Conservation (phyloP, 352 stramenopile species). For the Phytophthora pini region DNA sequence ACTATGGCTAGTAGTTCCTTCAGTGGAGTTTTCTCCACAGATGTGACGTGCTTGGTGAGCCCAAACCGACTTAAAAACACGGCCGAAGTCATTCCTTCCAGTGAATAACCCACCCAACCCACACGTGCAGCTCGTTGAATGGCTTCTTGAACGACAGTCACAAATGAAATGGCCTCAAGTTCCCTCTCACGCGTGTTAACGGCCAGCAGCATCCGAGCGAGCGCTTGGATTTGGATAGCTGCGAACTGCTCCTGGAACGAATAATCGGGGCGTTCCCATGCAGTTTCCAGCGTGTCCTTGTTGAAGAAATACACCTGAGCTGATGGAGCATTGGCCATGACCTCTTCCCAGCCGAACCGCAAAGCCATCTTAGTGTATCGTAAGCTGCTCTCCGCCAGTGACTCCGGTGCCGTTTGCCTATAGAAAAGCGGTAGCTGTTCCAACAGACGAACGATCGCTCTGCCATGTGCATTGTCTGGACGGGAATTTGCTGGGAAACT, state of each 20-base stretch:
- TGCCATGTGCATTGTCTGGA: slow-evolving; percentile 57
- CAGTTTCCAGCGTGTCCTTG: slow-evolving; percentile 41
- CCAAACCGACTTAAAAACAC: slow-evolving; percentile 69
- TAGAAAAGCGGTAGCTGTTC: slow-evolving; percentile 40
- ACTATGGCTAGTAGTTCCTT: slow-evolving; percentile 41
- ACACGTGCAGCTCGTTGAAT: slow-evolving; percentile 35
- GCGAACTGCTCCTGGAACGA: slow-evolving; percentile 73
- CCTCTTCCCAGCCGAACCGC: slow-evolving; percentile 73
- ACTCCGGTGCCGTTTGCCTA: slow-evolving; percentile 25
- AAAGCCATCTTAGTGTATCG: slow-evolving; percentile 58
- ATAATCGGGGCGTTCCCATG: slow-evolving; percentile 68
- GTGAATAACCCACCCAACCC: slow-evolving; percentile 70
- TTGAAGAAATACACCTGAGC: slow-evolving; percentile 59
- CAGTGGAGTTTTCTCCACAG: slow-evolving; percentile 37
- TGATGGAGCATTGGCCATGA: slow-evolving; percentile 14
- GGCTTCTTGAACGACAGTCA: slow-evolving; percentile 40
- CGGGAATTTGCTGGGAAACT: slow-evolving; percentile 58
- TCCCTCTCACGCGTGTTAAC: slow-evolving; percentile 28
- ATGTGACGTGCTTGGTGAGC: slow-evolving; percentile 54
- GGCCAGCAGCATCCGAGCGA: slow-evolving; percentile 57
- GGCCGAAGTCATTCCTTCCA: slow-evolving; percentile 69
- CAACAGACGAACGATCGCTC: slow-evolving; percentile 56
- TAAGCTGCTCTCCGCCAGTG: slow-evolving; percentile 30
- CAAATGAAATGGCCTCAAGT: slow-evolving; percentile 55
- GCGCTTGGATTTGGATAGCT: slow-evolving; percentile 67